phyloP scores from a whole-genome alignment of 495 filamentous ascomycete species.

The Talaromyces adpressus region DNA sequence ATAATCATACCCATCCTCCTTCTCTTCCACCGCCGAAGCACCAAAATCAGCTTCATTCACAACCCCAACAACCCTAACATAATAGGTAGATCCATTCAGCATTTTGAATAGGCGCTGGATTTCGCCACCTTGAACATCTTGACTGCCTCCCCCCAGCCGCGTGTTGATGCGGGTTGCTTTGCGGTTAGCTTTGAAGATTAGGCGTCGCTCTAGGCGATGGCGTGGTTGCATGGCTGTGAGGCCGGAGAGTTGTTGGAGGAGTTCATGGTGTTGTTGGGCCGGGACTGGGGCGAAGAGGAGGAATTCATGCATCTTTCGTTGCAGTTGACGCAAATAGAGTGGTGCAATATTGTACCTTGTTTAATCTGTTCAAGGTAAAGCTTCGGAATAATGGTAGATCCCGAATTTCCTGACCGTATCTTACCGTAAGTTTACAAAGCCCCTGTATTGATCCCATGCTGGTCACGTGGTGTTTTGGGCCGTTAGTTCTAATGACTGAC shows the following conservation, averaged over 20 bases:
- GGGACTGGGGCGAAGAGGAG: slow-evolving; percentile 43
- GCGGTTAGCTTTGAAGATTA: slow-evolving; percentile 59
- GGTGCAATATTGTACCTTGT: no score
- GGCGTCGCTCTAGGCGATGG: slow-evolving; percentile 50
- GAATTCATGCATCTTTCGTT: slow-evolving; percentile 36
- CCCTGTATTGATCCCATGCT: no score
- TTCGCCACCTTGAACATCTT: slow-evolving; percentile 35
- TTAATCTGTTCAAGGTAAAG: no score
- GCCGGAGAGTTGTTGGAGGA: slow-evolving; percentile 61
- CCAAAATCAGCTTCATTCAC: slow-evolving; percentile 29
- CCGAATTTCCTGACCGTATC: no score
- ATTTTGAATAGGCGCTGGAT: slow-evolving; percentile 39
- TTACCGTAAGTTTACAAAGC: no score
- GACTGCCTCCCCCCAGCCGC: slow-evolving; percentile 36
- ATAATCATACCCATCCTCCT: slow-evolving; percentile 22
- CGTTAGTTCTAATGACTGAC: no score
- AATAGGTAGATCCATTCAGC: slow-evolving; percentile 45
- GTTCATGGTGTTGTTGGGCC: slow-evolving; percentile 43
- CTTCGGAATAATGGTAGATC: no score
- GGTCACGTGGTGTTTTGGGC: no score
- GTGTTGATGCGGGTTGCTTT: slow-evolving; percentile 29
- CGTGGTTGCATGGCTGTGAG: slow-evolving; percentile 61
- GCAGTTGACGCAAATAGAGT: neutral
- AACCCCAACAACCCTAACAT: slow-evolving; percentile 40
- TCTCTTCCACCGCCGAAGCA: neutral